Percentiles rank a stretch among this genome's conserved stretches.
Conservation (phyloP, 164 flowering plant species). For the Liquidambar formosana region DNA sequence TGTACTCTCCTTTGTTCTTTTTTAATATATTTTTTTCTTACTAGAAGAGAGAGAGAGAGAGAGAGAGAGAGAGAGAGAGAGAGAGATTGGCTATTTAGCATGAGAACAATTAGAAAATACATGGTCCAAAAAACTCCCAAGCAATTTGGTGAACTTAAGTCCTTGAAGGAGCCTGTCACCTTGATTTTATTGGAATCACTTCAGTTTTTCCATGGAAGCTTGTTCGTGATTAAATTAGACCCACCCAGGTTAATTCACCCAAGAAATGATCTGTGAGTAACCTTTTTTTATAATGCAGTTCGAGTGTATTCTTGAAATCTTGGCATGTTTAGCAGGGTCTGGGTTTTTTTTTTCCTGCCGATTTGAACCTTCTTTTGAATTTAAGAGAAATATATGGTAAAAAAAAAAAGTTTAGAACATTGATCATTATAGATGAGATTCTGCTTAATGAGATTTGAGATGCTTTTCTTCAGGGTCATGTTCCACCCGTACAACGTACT, state of each 20-base stretch:
- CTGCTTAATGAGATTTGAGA: background rate
- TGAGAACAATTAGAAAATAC: too few relatives aligned
- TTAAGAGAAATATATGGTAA: background rate
- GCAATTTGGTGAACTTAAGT: too few relatives aligned
- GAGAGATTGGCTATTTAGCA: too few relatives aligned
- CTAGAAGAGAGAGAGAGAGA: too few relatives aligned
- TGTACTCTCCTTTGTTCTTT: too few relatives aligned
- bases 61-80: too few relatives aligned
- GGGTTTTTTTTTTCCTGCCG: background rate
- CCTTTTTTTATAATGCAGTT: conserved; percentile 9
- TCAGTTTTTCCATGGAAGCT: background rate
- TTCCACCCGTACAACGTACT: conserved; percentile 78
- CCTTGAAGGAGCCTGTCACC: too few relatives aligned
- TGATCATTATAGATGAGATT: background rate
- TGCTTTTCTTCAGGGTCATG: conserved; percentile 58
- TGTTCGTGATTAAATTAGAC: background rate
- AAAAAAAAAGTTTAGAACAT: too few relatives aligned
- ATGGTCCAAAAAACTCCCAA: too few relatives aligned
- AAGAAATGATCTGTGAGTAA: background rate
- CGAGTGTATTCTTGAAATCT: background rate
- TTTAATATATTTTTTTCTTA: too few relatives aligned
- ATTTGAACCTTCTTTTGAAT: background rate
- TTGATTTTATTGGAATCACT: too few relatives aligned
- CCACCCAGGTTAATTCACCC: background rate
- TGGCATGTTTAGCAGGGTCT: background rate